A percentile compares a stretch with the other conserved stretches of the same genome.
These are phyloP conservation scores for Dioscorea cayenensis DNA, from an alignment of 116 monocot genomes.

Conservation along the genomic window DNA sequence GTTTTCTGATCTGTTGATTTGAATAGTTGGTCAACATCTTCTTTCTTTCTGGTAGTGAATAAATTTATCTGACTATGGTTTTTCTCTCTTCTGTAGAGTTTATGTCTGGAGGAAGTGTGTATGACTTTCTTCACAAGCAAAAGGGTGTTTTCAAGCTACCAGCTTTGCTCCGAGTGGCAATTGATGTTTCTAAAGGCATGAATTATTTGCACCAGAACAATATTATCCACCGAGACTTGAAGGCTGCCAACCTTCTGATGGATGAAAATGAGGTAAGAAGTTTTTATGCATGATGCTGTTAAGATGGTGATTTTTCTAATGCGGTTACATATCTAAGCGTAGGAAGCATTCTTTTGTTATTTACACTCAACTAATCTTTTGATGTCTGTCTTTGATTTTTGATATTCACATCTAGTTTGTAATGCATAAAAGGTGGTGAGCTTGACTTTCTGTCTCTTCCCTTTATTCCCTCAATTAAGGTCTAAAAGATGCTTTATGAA, in stretches of 20 bases:
- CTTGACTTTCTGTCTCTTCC: no score
- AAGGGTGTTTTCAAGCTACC: constrained; percentile 71
- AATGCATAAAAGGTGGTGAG: no score
- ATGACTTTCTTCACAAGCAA: constrained; percentile 87
- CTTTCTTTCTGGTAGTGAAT: background rate
- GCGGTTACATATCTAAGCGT: no score
- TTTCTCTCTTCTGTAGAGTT: constrained; percentile 46
- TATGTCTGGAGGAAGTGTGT: constrained; percentile 89
- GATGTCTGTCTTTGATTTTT: no score
- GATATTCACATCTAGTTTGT: no score
- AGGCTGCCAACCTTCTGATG: constrained; percentile 95
- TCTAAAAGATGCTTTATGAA: no score
- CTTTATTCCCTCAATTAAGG: no score
- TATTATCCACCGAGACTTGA: constrained; percentile 90
- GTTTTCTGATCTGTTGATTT: background rate
- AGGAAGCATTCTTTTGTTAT: no score
- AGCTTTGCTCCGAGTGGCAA: constrained; percentile 61
- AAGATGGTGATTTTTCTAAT: background rate
- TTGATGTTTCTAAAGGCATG: constrained; percentile 95
- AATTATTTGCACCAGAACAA: constrained; percentile 90
- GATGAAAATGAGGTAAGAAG: constrained; percentile 86
- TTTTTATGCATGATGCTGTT: background rate
- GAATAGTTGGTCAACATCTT: background rate
- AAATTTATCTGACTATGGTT: background rate
- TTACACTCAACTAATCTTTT: no score